Evolutionary conservation across 1,284 basidiomycete genomes (phyloP).

Genomic region (Megacollybia platyphylla): DNA sequence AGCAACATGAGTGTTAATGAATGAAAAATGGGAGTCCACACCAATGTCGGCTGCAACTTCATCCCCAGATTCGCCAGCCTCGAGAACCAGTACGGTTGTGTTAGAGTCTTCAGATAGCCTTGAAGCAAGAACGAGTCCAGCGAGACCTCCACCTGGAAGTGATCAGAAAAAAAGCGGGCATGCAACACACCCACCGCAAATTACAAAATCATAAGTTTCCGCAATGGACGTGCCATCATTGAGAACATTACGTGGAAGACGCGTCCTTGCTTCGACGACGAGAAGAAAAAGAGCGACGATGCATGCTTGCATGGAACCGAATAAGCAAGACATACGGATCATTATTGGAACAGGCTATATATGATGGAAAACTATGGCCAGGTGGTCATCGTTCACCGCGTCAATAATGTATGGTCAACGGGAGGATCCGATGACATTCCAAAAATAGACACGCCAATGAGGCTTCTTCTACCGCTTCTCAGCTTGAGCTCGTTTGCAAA

Average conservation of each 20-base stretch:
- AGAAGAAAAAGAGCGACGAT: background rate
- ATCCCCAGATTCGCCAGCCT: conserved; percentile 54
- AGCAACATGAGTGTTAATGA: conserved; percentile 6
- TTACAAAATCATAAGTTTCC: conserved; percentile 1
- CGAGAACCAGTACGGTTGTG: conserved; percentile 60
- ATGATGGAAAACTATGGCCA: background rate
- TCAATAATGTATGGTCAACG: background rate
- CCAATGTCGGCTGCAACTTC: conserved; percentile 25
- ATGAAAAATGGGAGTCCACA: conserved; percentile 11
- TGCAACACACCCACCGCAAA: conserved; percentile 9
- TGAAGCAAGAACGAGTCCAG: conserved; percentile 60
- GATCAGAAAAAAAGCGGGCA: background rate
- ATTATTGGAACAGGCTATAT: background rate
- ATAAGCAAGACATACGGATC: background rate
- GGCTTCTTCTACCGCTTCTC: conserved; percentile 12
- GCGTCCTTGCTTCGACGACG: background rate
- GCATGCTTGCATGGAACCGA: background rate
- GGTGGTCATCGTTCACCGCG: background rate
- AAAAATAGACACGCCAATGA: conserved; percentile 12
- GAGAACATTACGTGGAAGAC: background rate
- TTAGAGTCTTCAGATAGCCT: conserved; percentile 60
- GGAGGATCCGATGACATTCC: background rate
- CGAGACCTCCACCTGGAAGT: conserved; percentile 29
- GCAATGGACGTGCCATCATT: background rate
- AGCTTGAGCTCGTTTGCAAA: conserved; percentile 20